Evolutionary conservation across 208 protist species (phyloP).

Genomic region (Crithidia expoeki): DNA sequence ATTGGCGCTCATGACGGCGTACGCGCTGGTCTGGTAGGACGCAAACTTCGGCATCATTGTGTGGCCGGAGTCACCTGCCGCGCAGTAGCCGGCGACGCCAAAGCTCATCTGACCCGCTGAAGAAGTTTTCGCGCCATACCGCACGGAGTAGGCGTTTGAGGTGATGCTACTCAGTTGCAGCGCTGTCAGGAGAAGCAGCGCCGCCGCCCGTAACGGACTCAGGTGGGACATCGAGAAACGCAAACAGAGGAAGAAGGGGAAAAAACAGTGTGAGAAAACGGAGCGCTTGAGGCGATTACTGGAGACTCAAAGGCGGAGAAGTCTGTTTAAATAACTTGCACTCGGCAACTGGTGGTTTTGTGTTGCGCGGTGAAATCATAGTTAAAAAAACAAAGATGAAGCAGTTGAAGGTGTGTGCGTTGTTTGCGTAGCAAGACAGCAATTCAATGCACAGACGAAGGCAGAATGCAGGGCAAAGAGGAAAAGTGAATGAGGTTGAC

Average conservation of each 20-base stretch:
- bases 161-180: conserved; percentile 17
- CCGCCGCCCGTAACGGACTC: not conserved
- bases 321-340: no score
- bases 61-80: conserved; percentile 33
- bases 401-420: no score
- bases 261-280: conserved; percentile 5
- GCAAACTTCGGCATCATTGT: conserved; percentile 69
- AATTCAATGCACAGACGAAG: no score
- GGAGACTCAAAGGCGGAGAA: no score
- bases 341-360: no score
- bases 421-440: no score
- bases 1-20: conserved; percentile 20
- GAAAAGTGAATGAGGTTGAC: no score
- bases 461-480: no score
- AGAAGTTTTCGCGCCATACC: conserved; percentile 36
- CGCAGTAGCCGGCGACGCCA: conserved; percentile 39
- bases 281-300: no score
- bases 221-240: not conserved
- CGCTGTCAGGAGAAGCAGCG: conserved; percentile 13
- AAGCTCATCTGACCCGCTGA: conserved; percentile 25
- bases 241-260: not conserved
- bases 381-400: no score
- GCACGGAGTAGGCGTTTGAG: conserved; percentile 46
- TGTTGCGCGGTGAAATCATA: no score
- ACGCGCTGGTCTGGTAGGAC: conserved; percentile 33